These are phyloP conservation scores for Colletotrichum sp. DNA, from an alignment of 2,329 filamentous ascomycete species.

Conservation along the genomic window DNA sequence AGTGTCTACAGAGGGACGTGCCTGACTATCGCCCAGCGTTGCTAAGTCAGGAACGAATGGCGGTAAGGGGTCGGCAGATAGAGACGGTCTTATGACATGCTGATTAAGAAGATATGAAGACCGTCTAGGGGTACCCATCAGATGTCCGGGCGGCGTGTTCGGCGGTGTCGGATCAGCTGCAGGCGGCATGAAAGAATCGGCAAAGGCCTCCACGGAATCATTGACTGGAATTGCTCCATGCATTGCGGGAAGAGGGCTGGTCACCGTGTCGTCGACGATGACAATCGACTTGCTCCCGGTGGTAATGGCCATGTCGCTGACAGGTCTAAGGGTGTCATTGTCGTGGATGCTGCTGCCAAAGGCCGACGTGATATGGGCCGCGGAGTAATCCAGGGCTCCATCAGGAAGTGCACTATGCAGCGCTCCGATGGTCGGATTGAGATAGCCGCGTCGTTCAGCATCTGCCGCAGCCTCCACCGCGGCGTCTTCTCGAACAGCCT, in stretches of 20 bases:
- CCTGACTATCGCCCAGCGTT: slow-evolving; percentile 35
- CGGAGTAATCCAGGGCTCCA: slow-evolving; percentile 45
- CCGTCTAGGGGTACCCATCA: slow-evolving; percentile 51
- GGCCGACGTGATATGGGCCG: slow-evolving; percentile 46
- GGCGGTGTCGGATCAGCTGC: slow-evolving; percentile 64
- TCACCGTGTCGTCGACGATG: slow-evolving; percentile 76
- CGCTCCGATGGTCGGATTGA: not conserved
- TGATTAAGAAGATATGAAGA: slow-evolving; percentile 63
- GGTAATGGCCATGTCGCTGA: slow-evolving; percentile 68
- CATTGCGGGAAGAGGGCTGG: slow-evolving; percentile 56
- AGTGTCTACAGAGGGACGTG: slow-evolving; percentile 35
- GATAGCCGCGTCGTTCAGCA: slow-evolving; percentile 21
- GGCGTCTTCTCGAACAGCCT: slow-evolving; percentile 71
- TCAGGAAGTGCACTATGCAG: slow-evolving; percentile 20
- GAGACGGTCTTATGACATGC: slow-evolving; percentile 41
- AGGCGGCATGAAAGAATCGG: slow-evolving; percentile 54
- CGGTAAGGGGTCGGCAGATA: slow-evolving; percentile 46
- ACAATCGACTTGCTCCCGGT: slow-evolving; percentile 89
- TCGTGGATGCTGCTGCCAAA: slow-evolving; percentile 39
- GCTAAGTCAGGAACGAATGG: slow-evolving; percentile 53
- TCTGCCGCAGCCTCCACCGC: slow-evolving; percentile 41
- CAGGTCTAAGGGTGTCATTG: slow-evolving; percentile 42
- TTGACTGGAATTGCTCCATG: slow-evolving; percentile 51
- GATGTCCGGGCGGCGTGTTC: slow-evolving; percentile 60
- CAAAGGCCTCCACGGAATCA: slow-evolving; percentile 57